Base-by-base conservation (phyloP, 768 basidiomycete genomes). In the Boletus pseudopeckii region DNA sequence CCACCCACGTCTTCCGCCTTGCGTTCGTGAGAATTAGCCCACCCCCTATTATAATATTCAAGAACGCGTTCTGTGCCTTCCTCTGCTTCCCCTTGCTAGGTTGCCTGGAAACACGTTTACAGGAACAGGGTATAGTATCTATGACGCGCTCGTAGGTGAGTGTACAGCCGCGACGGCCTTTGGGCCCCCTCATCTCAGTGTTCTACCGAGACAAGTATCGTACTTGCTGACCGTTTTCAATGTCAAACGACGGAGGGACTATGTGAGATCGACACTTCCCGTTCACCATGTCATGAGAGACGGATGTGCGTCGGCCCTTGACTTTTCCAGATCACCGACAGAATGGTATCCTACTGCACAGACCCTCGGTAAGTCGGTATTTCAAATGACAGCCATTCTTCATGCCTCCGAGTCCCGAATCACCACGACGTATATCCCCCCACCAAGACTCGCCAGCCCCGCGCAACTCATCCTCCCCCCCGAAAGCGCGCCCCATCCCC, bases 401-500 rank as follows among this genome's bases (percentile, higher is more conserved):
- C 20, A 4, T 38, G 10, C 34, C 22, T 26, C 18, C 17, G n/a
- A n/a, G 22, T 20, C 18, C 28, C 11, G 26, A 14, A 37, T 55
- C 22, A 55, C 52, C 33, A 20, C 38, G 38, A 26, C 51, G 26
- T 5, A 36, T 26, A 7, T 7, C 37, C 36, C 15, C 10, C 55
- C 53, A 53, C 55, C 50, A 41, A 15, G 58, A n/a, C 43, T 5
- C 13, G 0, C 39, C 18, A 5, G 5, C 34, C 24, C 24, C 11
- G 18, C 1, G 3, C 45, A 32, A 37, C 43, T 30, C 37, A 0
- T 77, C 77, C 40, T 65, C 65, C 54, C 70, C n/a, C 72, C 18
- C 72, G 69, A 14, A 75, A 40, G 2, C 57, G 60, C 28, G 45
- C 63, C 7, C 77, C 78, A 18, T 77, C 78, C 9, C 79, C 80